Base-by-base conservation (phyloP, 345 rosid species). In the Fremontodendron californicum region DNA sequence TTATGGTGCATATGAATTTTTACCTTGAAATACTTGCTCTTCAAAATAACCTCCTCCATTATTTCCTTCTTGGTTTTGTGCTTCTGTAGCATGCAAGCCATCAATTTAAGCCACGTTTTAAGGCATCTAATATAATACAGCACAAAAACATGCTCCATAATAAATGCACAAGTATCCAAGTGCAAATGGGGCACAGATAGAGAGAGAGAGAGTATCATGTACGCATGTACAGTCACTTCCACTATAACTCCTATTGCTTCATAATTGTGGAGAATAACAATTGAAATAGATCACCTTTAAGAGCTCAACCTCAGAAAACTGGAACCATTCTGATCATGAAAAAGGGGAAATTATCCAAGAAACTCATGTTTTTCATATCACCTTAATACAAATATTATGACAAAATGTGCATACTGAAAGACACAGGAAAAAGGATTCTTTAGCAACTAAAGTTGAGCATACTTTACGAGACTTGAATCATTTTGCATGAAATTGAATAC, bases 21-120 rank as follows among this genome's bases (percentile, higher is more conserved):
- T 81, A 96, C 98, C 99, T 86, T 96, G 87, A 88, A 95, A 90
- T 81, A 85, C 81, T 96, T 96, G 91, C 98, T 93, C 88, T 96
- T 96, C 87, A 92, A 82, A 76, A 93, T 96, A 78, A 96, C 86
- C 89, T 96, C 97, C 77, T 88, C 87, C 97, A 90, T 93, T 21
- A 91, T 87, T 88, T 96, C 96, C 79, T 92, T 96, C 86, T 96
- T 96, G 73, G 86, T 84, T 86, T 89, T 96, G 81, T 81, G 96
- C 64, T 81, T 92, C 98, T 95, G 93, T 80, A 81, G 72, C 54
- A 40, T 52, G 31, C 58, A 80, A 74, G 48, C 45, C 54, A 71
- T 73, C 60, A 55, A 52, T 54, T 49, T 66, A 31, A 78, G 62
- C 65, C 49, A 78, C 13, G 51, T 21, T 46, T 18, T 19, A 66